These are phyloP conservation scores for Schizosaccharomyces japonicus DNA, from an alignment of 805 yeast genomes.

Conservation along the genomic window DNA sequence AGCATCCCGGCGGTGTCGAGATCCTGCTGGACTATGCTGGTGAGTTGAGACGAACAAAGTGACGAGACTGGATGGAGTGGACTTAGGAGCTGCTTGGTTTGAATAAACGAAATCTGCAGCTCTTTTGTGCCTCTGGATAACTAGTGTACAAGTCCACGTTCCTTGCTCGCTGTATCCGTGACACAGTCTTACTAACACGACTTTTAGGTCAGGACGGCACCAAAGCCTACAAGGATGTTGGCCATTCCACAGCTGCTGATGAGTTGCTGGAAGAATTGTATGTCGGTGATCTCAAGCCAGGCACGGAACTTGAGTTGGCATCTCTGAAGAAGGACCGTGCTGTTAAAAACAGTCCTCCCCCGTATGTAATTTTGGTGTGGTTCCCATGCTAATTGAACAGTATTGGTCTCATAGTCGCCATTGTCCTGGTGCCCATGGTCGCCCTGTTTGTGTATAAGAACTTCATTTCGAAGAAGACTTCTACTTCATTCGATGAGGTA, in stretches of 20 bases:
- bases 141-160: too few relatives aligned
- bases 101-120: too few relatives aligned
- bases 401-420: background rate
- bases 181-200: too few relatives aligned
- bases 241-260: constrained; percentile 91
- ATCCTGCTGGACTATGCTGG: constrained; percentile 61
- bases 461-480: too few relatives aligned
- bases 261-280: constrained; percentile 42
- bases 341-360: background rate
- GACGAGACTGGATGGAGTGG: background rate
- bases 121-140: too few relatives aligned
- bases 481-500: too few relatives aligned
- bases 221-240: constrained; percentile 54
- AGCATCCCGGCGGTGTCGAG: constrained; percentile 74
- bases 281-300: constrained; percentile 56
- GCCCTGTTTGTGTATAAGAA: background rate
- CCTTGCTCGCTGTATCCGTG: too few relatives aligned
- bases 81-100: too few relatives aligned
- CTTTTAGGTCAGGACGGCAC: constrained; percentile 36
- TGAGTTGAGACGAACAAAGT: background rate
- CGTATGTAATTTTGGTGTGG: background rate
- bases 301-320: background rate
- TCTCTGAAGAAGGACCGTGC: background rate
- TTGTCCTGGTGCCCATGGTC: background rate
- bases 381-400: background rate